Evolutionary conservation across 495 filamentous ascomycete species (phyloP).

Genomic region (Pyrenula massariospora): DNA sequence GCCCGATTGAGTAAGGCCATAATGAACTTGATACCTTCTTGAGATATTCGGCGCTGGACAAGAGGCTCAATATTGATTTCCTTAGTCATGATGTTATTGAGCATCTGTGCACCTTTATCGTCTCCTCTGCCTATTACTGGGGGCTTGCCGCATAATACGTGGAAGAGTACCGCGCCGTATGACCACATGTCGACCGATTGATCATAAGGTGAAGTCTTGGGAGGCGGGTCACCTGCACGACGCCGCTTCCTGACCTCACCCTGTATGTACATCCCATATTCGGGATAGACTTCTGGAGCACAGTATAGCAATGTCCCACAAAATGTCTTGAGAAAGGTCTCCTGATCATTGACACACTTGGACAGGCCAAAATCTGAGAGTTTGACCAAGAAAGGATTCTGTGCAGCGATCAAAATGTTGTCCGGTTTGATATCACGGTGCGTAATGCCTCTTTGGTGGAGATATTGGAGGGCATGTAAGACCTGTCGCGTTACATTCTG

Average conservation of each 20-base stretch:
- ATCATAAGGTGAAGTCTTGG: slow-evolving; percentile 53
- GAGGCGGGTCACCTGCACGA: slow-evolving; percentile 32
- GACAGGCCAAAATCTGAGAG: slow-evolving; percentile 93
- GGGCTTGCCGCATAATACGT: slow-evolving; percentile 58
- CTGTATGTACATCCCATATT: slow-evolving; percentile 45
- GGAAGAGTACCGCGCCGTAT: slow-evolving; percentile 80
- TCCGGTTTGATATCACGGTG: slow-evolving; percentile 97
- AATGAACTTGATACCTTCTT: slow-evolving; percentile 60
- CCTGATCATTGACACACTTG: slow-evolving; percentile 75
- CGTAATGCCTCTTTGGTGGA: slow-evolving; percentile 77
- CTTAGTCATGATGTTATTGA: slow-evolving; percentile 72
- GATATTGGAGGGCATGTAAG: slow-evolving; percentile 70
- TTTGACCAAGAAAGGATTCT: slow-evolving; percentile 70
- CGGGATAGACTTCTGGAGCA: slow-evolving; percentile 88
- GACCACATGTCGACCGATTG: slow-evolving; percentile 94
- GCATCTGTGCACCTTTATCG: slow-evolving; percentile 47
- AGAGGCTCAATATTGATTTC: slow-evolving; percentile 52
- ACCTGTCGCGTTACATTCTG: slow-evolving; percentile 65
- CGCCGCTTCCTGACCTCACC: slow-evolving; percentile 38
- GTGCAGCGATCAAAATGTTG: slow-evolving; percentile 74
- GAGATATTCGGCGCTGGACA: slow-evolving; percentile 40
- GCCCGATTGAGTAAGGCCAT: slow-evolving; percentile 60
- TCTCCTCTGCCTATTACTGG: slow-evolving; percentile 62
- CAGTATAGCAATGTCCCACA: slow-evolving; percentile 94
- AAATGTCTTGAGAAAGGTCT: slow-evolving; percentile 90